Percentiles rank a stretch among this genome's conserved stretches.
Conservation (phyloP, 306 rosid genomes). For the Clitoria ternatea region DNA sequence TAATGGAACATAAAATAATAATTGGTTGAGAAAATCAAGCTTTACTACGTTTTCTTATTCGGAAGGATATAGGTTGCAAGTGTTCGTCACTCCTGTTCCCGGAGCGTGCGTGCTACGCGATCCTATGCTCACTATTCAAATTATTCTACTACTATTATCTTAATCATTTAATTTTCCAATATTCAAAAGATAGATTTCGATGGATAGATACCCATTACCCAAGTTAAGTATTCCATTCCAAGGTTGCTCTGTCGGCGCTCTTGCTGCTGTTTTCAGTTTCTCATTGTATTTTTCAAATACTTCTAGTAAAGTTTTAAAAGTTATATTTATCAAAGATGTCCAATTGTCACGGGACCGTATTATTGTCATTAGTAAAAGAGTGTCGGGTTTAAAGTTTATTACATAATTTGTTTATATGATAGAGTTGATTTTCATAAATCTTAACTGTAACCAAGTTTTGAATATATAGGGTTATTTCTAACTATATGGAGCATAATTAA, state of each 20-base stretch:
- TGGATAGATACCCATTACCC: not conserved
- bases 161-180: not conserved
- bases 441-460: too few species aligned
- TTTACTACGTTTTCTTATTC: conserved; percentile 29
- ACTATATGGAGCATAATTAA: too few species aligned
- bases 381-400: too few species aligned
- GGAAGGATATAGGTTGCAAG: not conserved
- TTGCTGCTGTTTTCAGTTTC: not conserved
- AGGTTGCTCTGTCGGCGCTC: not conserved
- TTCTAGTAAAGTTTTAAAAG: too few species aligned
- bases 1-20: conserved; percentile 29
- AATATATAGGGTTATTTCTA: too few species aligned
- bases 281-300: too few species aligned
- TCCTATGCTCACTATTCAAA: not conserved
- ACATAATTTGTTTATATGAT: too few species aligned
- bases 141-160: too few species aligned
- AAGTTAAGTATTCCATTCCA: not conserved
- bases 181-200: not conserved
- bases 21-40: conserved; percentile 15
- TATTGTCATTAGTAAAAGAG: too few species aligned
- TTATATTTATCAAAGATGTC: too few species aligned
- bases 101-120: conserved; percentile 44
- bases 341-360: too few species aligned
- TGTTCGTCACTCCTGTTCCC: conserved; percentile 11
- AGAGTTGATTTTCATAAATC: too few species aligned